These are phyloP conservation scores for Cudoniella acicularis DNA, from an alignment of 495 filamentous ascomycete species.

Conservation along the genomic window DNA sequence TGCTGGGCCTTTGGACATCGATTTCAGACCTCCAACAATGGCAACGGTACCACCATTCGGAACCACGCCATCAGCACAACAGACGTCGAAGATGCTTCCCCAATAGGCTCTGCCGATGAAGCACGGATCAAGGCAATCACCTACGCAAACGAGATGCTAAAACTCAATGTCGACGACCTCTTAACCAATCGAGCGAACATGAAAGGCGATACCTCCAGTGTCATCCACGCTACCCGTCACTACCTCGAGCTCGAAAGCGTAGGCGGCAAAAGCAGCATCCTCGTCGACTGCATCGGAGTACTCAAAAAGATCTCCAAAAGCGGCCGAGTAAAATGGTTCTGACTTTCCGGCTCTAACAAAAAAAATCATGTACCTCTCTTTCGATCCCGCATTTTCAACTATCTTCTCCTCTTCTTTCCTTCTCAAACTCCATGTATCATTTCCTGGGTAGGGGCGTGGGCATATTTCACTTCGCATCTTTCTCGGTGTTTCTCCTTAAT, in stretches of 20 bases:
- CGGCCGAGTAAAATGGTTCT: constrained; percentile 22
- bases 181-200: constrained; percentile 16
- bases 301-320: constrained; percentile 17
- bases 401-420: too few species aligned
- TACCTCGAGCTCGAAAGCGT: constrained; percentile 14
- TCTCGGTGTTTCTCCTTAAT: too few species aligned
- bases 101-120: background rate
- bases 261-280: constrained; percentile 16
- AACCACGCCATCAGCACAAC: constrained; percentile 1
- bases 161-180: constrained; percentile 18
- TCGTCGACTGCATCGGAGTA: constrained; percentile 23
- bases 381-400: too few species aligned
- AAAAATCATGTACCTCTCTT: too few species aligned
- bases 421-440: background rate
- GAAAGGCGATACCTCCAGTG: constrained; percentile 15
- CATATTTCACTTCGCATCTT: too few species aligned
- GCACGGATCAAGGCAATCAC: constrained; percentile 10
- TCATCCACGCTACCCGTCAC: constrained; percentile 17
- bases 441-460: background rate
- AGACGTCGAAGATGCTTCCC: constrained; percentile 2
- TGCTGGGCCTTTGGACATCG: constrained; percentile 29
- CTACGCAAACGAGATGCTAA: constrained; percentile 19
- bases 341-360: background rate
- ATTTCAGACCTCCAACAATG: constrained; percentile 6
- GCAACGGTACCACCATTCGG: background rate